phyloP scores from a whole-genome alignment of 2,329 filamentous ascomycete species.

The Cercospora sesami region DNA sequence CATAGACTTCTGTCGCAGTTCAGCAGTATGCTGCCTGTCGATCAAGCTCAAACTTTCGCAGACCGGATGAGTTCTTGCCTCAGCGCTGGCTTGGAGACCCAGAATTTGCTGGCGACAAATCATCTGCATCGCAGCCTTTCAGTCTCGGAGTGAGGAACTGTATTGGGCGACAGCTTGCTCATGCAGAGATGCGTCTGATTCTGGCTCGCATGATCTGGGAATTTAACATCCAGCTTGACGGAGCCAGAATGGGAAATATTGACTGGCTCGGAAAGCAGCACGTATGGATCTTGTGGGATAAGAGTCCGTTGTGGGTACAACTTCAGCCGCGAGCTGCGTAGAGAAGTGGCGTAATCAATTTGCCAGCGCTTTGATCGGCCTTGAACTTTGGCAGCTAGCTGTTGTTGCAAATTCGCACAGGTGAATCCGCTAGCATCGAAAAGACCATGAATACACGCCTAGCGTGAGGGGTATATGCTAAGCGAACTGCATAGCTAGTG shows the following conservation, averaged over 20 bases:
- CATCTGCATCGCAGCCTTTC: constrained; percentile 28
- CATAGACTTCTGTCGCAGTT: constrained; percentile 31
- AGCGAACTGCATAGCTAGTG: background rate
- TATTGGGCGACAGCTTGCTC: constrained; percentile 25
- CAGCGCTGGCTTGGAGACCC: constrained; percentile 43
- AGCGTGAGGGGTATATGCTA: background rate
- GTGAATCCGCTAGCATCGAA: background rate
- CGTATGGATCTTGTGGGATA: background rate
- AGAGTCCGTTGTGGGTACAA: background rate
- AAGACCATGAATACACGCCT: background rate
- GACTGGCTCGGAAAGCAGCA: background rate
- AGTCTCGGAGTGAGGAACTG: background rate
- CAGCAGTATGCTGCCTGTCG: constrained; percentile 22
- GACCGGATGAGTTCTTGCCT: constrained; percentile 32
- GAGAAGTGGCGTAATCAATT: background rate
- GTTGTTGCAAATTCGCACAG: background rate
- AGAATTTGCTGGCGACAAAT: constrained; percentile 25
- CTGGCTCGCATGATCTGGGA: constrained; percentile 40
- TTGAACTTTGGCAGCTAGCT: background rate
- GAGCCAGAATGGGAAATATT: background rate
- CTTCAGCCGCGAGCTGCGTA: background rate
- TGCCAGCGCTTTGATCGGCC: background rate
- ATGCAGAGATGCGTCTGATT: constrained; percentile 40
- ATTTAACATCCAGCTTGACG: constrained; percentile 32
- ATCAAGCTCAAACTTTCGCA: constrained; percentile 28